Evolutionary conservation across 257 asterid genomes (phyloP), one percentile per base, ranked within the genome.

Genomic region (Paraleonurus japonicus): DNA sequence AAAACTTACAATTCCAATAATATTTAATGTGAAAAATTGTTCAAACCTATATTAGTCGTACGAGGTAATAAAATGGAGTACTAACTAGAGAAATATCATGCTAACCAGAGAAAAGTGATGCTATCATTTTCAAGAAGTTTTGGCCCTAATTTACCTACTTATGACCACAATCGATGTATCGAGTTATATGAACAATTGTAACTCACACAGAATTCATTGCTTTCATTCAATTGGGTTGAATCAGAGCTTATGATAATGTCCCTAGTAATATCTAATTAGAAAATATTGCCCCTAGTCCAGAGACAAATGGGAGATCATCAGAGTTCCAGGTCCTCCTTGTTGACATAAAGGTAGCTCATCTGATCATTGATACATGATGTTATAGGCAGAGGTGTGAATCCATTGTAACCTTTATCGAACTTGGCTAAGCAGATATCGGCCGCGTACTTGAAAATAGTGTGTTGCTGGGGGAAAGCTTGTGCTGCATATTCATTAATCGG

Each of bases 401-500:
- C 94, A 2, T 76, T 48, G 75, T 87, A 86, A 41, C 76, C 71
- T 16, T 68, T 77, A 43, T 83, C 89, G 39, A 76, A 61, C 71
- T 83, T 87, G 20, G 92, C 87, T 3, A 82, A 61, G 60, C 90
- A 89, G 33, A 89, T 8, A 73, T 87, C 88, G 1, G 78, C 77
- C 0, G 88, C 85, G 53, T 80, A 81, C 80, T 81, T 89, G 81
- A 77, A 84, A 32, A 86, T 58, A 6, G 79, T 65, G 72, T 81
- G 80, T 47, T 81, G 79, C 60, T 78, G 65, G 13, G 81, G 75
- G 37, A 78, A 71, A 20, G 85, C 81, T 58, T 85, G 88, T 19
- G 83, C 82, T 45, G 88, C 87, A 35, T 87, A 89, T 23, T 87
- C 95, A 35, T 76, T 84, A 23, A 85, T 80, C 32, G 96, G 89